A percentile compares a stretch with the other conserved stretches of the same genome.
These are phyloP conservation scores for Aphanomyces euteiches DNA, from an alignment of 352 stramenopile genomes.

Conservation along the genomic window DNA sequence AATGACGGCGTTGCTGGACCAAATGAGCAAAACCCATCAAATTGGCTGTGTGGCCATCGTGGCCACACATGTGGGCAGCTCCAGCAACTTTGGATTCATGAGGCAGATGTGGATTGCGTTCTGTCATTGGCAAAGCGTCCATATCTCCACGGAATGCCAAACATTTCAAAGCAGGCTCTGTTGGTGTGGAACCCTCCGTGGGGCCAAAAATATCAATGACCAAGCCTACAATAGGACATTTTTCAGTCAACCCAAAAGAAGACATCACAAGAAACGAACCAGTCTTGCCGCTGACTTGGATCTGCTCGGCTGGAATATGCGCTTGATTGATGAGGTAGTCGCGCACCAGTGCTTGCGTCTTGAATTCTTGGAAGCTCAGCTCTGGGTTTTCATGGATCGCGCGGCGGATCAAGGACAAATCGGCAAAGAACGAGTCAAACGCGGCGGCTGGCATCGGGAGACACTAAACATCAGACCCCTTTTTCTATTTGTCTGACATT, in stretches of 20 bases:
- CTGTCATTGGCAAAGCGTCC: slow-evolving; percentile 92
- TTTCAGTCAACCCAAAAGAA: neutral
- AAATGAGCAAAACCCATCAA: slow-evolving; percentile 84
- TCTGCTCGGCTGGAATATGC: slow-evolving; percentile 64
- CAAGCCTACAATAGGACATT: slow-evolving; percentile 57
- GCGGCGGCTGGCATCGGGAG: too few species aligned
- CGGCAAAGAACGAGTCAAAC: neutral
- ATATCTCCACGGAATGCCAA: slow-evolving; percentile 95
- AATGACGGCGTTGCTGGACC: slow-evolving; percentile 60
- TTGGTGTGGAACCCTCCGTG: slow-evolving; percentile 34
- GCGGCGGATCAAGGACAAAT: slow-evolving; percentile 46
- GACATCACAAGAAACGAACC: slow-evolving; percentile 35
- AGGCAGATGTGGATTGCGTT: slow-evolving; percentile 69
- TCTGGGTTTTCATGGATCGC: slow-evolving; percentile 87
- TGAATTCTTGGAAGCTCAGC: slow-evolving; percentile 87
- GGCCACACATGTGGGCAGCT: slow-evolving; percentile 91
- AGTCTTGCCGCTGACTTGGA: slow-evolving; percentile 72
- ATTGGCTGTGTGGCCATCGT: slow-evolving; percentile 94
- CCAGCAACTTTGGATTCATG: slow-evolving; percentile 57
- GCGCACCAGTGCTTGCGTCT: slow-evolving; percentile 83
- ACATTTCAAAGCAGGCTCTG: slow-evolving; percentile 49
- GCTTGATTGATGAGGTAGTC: slow-evolving; percentile 80
- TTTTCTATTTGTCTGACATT: too few species aligned
- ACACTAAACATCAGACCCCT: too few species aligned
- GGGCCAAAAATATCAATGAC: slow-evolving; percentile 68